Conservation (phyloP, 1,284 basidiomycete genomes). For the Sporisorium graminicola region DNA sequence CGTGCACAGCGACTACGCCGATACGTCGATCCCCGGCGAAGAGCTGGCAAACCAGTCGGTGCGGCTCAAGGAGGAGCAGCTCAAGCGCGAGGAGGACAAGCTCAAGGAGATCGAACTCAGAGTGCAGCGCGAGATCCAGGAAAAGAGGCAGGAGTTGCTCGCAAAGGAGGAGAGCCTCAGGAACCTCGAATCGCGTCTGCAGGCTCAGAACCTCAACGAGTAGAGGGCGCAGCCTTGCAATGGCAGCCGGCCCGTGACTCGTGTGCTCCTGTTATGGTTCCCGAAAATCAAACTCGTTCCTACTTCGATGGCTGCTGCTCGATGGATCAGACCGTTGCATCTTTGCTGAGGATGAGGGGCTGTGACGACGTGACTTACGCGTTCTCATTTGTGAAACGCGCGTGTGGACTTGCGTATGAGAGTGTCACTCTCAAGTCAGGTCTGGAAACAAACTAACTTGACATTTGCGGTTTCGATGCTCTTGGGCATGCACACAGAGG, state of each 20-base stretch:
- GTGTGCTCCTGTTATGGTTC: neutral
- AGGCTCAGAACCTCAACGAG: constrained; percentile 72
- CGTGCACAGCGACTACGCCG: constrained; percentile 79
- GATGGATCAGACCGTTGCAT: constrained; percentile 7
- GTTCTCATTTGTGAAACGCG: neutral
- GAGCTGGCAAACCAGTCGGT: constrained; percentile 96
- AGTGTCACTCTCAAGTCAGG: neutral
- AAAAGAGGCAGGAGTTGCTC: constrained; percentile 93
- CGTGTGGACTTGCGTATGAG: neutral
- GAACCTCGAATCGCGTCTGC: constrained; percentile 88
- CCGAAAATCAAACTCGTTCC: neutral
- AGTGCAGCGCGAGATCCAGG: constrained; percentile 97
- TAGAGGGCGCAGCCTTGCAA: constrained; percentile 4
- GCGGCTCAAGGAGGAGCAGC: constrained; percentile 97
- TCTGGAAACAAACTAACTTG: too few relatives aligned
- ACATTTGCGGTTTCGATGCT: too few relatives aligned
- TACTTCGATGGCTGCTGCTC: neutral
- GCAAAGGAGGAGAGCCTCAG: constrained; percentile 74
- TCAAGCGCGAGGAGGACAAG: constrained; percentile 84
- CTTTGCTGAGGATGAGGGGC: neutral
- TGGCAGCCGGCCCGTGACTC: neutral
- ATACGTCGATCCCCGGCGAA: constrained; percentile 75
- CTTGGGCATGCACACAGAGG: neutral
- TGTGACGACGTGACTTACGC: neutral
- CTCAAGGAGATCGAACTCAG: constrained; percentile 98